Evolutionary conservation across 176 grass and related monocot species (phyloP).

Genomic region (Ananas comosus): DNA sequence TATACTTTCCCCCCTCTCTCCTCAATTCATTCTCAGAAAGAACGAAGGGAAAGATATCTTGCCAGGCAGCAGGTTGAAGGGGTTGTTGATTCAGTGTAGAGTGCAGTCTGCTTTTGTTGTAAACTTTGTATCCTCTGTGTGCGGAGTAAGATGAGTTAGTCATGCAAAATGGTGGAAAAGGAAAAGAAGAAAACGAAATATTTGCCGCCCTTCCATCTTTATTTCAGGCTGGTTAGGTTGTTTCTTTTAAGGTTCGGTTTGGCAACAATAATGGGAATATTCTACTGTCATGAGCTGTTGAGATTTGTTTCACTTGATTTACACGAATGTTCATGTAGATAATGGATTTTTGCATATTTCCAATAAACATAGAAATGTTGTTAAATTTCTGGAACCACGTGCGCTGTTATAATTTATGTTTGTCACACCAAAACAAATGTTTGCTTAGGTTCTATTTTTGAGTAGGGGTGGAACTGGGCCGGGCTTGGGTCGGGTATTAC

Average conservation of each 20-base stretch:
- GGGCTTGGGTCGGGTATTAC: no score
- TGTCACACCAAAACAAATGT: no score
- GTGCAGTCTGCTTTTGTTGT: neutral
- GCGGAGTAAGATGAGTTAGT: constrained; percentile 14
- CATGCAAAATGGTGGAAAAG: neutral
- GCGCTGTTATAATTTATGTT: neutral
- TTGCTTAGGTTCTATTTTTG: no score
- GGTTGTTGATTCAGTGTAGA: constrained; percentile 68
- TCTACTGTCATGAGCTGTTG: constrained; percentile 30
- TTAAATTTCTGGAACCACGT: neutral
- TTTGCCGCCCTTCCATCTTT: neutral
- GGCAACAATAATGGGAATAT: constrained; percentile 47
- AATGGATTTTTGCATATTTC: constrained; percentile 19
- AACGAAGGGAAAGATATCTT: constrained; percentile 93
- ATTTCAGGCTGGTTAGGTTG: constrained; percentile 26
- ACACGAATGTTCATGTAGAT: constrained; percentile 31
- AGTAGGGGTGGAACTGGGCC: no score
- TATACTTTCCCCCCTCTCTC: constrained; percentile 6
- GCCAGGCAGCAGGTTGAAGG: constrained; percentile 79
- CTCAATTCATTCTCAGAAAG: constrained; percentile 50
- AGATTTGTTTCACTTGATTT: constrained; percentile 26
- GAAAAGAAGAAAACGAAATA: neutral
- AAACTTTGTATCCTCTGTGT: constrained; percentile 17
- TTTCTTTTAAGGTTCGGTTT: constrained; percentile 8
- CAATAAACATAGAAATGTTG: neutral